These are phyloP conservation scores for Sisymbrium irio DNA, from an alignment of 345 rosid genomes.

Conservation along the genomic window DNA sequence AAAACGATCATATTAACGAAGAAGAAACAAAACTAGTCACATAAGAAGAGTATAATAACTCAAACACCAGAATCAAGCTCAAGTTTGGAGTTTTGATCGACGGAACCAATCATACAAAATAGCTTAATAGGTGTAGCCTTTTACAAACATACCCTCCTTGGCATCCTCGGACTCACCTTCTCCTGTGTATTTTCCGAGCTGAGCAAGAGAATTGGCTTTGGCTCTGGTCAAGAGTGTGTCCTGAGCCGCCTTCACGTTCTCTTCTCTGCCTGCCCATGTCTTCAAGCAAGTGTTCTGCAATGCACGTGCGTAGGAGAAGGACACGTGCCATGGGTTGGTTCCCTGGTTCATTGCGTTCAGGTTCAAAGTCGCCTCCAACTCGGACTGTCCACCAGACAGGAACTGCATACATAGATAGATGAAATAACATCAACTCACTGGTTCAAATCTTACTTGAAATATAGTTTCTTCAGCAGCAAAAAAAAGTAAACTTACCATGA, in stretches of 20 bases:
- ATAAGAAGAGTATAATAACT: conserved; percentile 43
- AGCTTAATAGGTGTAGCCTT: conserved; percentile 65
- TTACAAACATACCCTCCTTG: conserved; percentile 82
- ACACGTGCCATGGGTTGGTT: conserved; percentile 91
- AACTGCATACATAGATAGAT: conserved; percentile 48
- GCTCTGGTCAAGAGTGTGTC: conserved; percentile 66
- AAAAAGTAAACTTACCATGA: conserved; percentile 63
- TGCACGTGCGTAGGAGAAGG: conserved; percentile 93
- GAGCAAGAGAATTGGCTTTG: conserved; percentile 81
- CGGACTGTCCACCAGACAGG: conserved; percentile 96
- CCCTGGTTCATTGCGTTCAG: conserved; percentile 92
- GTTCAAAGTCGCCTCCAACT: conserved; percentile 92
- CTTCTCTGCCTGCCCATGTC: conserved; percentile 83
- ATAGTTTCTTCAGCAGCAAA: background rate
- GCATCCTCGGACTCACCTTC: conserved; percentile 94
- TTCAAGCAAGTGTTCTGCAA: conserved; percentile 92
- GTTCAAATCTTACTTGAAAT: background rate
- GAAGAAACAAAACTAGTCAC: conserved; percentile 16
- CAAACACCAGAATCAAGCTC: conserved; percentile 55
- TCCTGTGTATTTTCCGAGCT: conserved; percentile 86
- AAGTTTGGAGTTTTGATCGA: conserved; percentile 40
- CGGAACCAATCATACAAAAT: conserved; percentile 3
- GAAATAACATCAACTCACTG: background rate
- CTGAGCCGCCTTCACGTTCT: conserved; percentile 86
- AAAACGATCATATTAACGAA: conserved; percentile 51